Percentiles rank a stretch among this genome's conserved stretches.
Evolutionary conservation across 169 alveolate species (phyloP).

Genomic region (Plasmodium sp.): DNA sequence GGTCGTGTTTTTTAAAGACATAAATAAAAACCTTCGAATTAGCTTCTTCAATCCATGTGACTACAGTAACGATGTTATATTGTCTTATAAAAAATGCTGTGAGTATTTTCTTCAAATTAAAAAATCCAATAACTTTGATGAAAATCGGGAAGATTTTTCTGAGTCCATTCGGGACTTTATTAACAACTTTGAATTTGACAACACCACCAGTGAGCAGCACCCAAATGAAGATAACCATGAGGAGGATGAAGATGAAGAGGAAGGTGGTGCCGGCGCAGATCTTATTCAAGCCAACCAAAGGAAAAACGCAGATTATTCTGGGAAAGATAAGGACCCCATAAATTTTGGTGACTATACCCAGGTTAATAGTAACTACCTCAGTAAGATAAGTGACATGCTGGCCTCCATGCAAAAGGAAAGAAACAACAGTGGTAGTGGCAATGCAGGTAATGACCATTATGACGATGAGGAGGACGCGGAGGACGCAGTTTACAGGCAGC

Average conservation of each 20-base stretch:
- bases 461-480: background rate
- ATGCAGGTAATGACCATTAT: background rate
- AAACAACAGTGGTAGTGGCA: background rate
- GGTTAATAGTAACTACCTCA: background rate
- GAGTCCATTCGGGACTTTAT: slow-evolving; percentile 28
- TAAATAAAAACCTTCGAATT: slow-evolving; percentile 47
- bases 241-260: background rate
- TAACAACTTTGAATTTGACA: slow-evolving; percentile 38
- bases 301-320: background rate
- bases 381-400: background rate
- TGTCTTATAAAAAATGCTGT: slow-evolving; percentile 62
- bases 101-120: slow-evolving; percentile 63
- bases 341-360: background rate
- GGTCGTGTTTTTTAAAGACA: slow-evolving; percentile 74
- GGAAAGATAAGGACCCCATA: background rate
- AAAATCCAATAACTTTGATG: slow-evolving; percentile 66
- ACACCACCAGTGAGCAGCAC: background rate
- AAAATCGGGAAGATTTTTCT: slow-evolving; percentile 34
- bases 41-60: slow-evolving; percentile 63
- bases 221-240: background rate
- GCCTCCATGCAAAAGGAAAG: background rate
- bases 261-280: background rate
- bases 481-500: background rate
- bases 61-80: slow-evolving; percentile 47
- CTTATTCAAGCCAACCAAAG: background rate